phyloP scores from a whole-genome alignment of 495 filamentous ascomycete species.

The Annulohypoxylon nitens region DNA sequence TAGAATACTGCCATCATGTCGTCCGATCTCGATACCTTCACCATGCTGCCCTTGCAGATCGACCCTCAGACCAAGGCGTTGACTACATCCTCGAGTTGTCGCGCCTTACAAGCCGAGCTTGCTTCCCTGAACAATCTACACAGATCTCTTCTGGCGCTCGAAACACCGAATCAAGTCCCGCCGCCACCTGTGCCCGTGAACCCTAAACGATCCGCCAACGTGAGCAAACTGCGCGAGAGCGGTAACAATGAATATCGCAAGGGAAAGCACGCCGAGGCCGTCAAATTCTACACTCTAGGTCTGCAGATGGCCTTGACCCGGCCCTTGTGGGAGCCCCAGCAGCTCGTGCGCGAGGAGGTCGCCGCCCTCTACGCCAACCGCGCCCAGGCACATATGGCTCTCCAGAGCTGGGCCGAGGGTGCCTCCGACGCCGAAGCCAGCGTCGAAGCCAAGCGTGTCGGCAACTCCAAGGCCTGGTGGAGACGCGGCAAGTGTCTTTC shows the following conservation, averaged over 20 bases:
- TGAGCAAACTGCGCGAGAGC: conserved; percentile 89
- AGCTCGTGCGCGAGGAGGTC: conserved; percentile 85
- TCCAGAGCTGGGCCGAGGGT: conserved; percentile 83
- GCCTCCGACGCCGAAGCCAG: conserved; percentile 85
- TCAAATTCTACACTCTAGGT: conserved; percentile 82
- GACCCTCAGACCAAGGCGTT: conserved; percentile 81
- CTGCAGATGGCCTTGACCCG: conserved; percentile 88
- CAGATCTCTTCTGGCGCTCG: conserved; percentile 72
- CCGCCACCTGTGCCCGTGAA: conserved; percentile 85
- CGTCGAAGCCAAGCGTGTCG: conserved; percentile 87
- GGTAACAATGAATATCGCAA: conserved; percentile 88
- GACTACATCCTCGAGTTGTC: conserved; percentile 53
- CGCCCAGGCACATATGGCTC: conserved; percentile 88
- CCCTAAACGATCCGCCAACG: conserved; percentile 85
- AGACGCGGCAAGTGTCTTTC: conserved; percentile 81
- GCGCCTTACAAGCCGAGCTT: conserved; percentile 74
- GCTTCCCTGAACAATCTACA: conserved; percentile 78
- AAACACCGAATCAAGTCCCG: conserved; percentile 67
- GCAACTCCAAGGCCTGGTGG: conserved; percentile 96
- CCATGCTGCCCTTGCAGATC: conserved; percentile 81
- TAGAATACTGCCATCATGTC: conserved; percentile 57
- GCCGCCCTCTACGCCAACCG: conserved; percentile 84
- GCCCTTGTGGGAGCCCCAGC: conserved; percentile 87
- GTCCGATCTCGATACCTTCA: conserved; percentile 79
- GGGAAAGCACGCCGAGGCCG: conserved; percentile 76